Base-by-base conservation (phyloP, 179 eudicot genomes). In the Beta corolliflora region DNA sequence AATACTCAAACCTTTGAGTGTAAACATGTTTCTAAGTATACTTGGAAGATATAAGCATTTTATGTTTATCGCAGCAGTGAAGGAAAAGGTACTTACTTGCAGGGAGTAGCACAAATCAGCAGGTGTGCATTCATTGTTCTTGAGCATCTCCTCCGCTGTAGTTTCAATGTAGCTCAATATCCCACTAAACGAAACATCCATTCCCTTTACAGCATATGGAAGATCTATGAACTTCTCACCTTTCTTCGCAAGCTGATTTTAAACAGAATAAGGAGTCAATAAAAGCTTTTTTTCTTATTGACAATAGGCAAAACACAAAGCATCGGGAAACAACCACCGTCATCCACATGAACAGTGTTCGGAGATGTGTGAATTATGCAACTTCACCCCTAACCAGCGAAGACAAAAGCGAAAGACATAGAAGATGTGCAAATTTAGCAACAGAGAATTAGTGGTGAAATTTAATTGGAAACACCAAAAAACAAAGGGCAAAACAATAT, bases 171-270 rank as follows among this genome's bases (percentile, higher is more conserved):
- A 95, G 88, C 98, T 95, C 87, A 95, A 81, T 83, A 95, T 91
- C 80, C 98, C 98, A 82, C 97, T 93, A 76, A 95, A 95, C 13
- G 98, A 95, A 75, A 95, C 98, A 81, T 95, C 98, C 98, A 93
- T 95, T 84, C 98, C 98, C 88, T 95, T 95, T 71, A 95, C 98
- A 77, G 88, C 97, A 75, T 95, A 95, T 31, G 98, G 98, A 83
- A 95, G 93, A 77, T 95, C 98, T 25, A 25, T 25, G 29, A 25
- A 25, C 29, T 25, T 25, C 31, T 93, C 94, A 73, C 98, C 98
- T 82, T 95, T 93, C 88, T 95, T 95, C 31, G 98, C 97, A 87
- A 93, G 98, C 97, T 95, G 90, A 67, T 67, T 36, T 84, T 45
- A 52, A 61, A 61, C 63, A 84, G 66, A 72, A 21, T 3, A 21